Conservation (phyloP, 768 basidiomycete species). For the Tulasnella calospora region DNA sequence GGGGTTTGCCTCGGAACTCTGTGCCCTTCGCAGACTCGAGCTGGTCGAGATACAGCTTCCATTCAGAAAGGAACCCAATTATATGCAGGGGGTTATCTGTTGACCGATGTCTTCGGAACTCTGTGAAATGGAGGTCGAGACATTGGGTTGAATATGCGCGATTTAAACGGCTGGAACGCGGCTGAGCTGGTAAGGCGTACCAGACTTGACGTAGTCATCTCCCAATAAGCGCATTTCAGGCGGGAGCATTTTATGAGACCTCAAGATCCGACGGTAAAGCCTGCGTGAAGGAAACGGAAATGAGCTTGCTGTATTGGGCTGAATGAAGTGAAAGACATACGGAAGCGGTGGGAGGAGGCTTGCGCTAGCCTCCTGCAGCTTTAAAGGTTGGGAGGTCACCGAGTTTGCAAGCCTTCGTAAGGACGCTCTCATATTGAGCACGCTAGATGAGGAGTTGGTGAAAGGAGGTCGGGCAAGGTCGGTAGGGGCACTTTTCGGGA, state of each 20-base stretch:
- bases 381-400: slow-evolving; percentile 52
- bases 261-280: slow-evolving; percentile 72
- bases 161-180: not conserved
- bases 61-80: slow-evolving; percentile 92
- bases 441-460: not conserved
- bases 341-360: slow-evolving; percentile 77
- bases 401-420: slow-evolving; percentile 46
- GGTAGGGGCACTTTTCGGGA: slow-evolving; percentile 3
- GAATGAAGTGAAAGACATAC: slow-evolving; percentile 42
- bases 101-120: slow-evolving; percentile 77
- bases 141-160: not conserved
- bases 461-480: slow-evolving; percentile 10
- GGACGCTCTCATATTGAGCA: slow-evolving; percentile 29
- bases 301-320: not conserved
- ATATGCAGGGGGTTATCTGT: slow-evolving; percentile 83
- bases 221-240: slow-evolving; percentile 78
- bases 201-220: slow-evolving; percentile 78
- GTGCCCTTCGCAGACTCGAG: slow-evolving; percentile 46
- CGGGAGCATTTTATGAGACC: slow-evolving; percentile 71
- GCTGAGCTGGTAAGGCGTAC: slow-evolving; percentile 38
- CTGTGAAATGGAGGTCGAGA: slow-evolving; percentile 39
- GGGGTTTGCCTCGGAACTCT: slow-evolving; percentile 56
- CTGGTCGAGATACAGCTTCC: slow-evolving; percentile 87
- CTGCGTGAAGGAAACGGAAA: slow-evolving; percentile 38
- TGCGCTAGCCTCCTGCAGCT: slow-evolving; percentile 57